Evolutionary conservation across 2,329 filamentous ascomycete species (phyloP).

Genomic region (Laburnicola sp.): DNA sequence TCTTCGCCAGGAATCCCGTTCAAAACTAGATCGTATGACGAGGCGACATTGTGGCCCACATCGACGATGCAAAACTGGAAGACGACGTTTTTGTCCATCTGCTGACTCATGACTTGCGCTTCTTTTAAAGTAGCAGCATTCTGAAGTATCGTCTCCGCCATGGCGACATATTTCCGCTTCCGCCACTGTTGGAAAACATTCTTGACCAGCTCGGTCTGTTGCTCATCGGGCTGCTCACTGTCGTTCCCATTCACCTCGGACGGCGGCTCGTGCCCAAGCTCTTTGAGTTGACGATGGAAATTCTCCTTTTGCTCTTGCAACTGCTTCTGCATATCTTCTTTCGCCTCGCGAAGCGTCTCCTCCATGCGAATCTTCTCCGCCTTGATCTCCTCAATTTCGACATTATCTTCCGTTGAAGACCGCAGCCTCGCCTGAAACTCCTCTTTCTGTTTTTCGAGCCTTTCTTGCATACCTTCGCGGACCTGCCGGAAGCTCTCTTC

Average conservation of each 20-base stretch:
- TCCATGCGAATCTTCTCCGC: slow-evolving; percentile 86
- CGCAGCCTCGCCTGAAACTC: slow-evolving; percentile 79
- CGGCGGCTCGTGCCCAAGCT: slow-evolving; percentile 58
- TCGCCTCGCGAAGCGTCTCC: slow-evolving; percentile 73
- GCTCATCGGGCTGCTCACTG: slow-evolving; percentile 60
- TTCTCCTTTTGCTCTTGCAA: slow-evolving; percentile 79
- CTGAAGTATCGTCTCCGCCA: slow-evolving; percentile 90
- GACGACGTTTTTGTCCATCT: slow-evolving; percentile 87
- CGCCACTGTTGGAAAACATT: slow-evolving; percentile 74
- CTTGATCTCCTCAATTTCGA: slow-evolving; percentile 81
- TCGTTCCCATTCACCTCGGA: slow-evolving; percentile 49
- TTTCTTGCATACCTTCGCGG: slow-evolving; percentile 79
- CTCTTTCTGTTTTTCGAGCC: slow-evolving; percentile 81
- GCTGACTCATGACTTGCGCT: slow-evolving; percentile 96
- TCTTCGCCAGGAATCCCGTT: slow-evolving; percentile 88
- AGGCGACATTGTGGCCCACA: slow-evolving; percentile 82
- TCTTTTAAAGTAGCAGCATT: slow-evolving; percentile 89
- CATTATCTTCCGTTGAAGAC: slow-evolving; percentile 70
- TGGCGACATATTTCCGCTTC: slow-evolving; percentile 82
- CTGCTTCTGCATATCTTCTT: slow-evolving; percentile 86
- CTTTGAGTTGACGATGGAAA: slow-evolving; percentile 82
- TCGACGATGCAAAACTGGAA: slow-evolving; percentile 96
- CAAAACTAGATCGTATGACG: slow-evolving; percentile 94
- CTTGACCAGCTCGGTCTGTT: slow-evolving; percentile 71
- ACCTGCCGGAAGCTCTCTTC: slow-evolving; percentile 74